Evolutionary conservation across 2,329 filamentous ascomycete species (phyloP), one percentile per base, ranked within the genome.

Genomic region (Xylaria sp.): DNA sequence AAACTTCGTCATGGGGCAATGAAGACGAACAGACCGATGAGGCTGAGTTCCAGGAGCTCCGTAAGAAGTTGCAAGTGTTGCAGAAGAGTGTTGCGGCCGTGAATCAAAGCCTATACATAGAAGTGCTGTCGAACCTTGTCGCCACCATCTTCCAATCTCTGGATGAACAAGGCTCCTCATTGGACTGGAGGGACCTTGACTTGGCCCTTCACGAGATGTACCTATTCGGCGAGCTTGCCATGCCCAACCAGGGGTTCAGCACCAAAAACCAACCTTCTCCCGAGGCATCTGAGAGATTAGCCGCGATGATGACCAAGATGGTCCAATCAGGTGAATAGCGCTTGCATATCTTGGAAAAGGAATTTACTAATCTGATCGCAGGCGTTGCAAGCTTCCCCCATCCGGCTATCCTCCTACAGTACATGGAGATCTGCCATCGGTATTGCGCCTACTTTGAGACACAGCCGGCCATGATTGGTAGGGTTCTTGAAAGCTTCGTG

Each of bases 341-440:
- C 6, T 60, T 46, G 55, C 54, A 54, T 57, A 52, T 49, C 61
- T 23, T 57, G 54, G 61, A 35, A 18, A 1, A 52, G 9, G 1
- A 30, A n/a, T 57, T 9, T 57, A 54, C 67, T 73, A 68, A 75
- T 57, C 50, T 44, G 35, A 46, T 46, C 42, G 51, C 39, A 92
- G 91, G 90, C 66, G 89, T 97, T 66, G 88, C 91, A 60, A 88
- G 83, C 49, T 95, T 93, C 74, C 86, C 88, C 13, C 94, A 97
- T 72, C 93, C 94, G 1, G 91, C 92, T 13, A 92, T 97, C 55
- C 85, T 97, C 64, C 80, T 99, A 19, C 92, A 97, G 75, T 99
- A 96, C 71, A 97, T 99, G 92, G 94, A 99, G 74, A 96, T 96
- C 42, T 96, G 92, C 73, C 92, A 96, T 58, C 88, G 94, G 54